These are phyloP conservation scores for Anthracocystis panici-leucophaei DNA, from an alignment of 1,284 basidiomycete species.

Conservation along the genomic window DNA sequence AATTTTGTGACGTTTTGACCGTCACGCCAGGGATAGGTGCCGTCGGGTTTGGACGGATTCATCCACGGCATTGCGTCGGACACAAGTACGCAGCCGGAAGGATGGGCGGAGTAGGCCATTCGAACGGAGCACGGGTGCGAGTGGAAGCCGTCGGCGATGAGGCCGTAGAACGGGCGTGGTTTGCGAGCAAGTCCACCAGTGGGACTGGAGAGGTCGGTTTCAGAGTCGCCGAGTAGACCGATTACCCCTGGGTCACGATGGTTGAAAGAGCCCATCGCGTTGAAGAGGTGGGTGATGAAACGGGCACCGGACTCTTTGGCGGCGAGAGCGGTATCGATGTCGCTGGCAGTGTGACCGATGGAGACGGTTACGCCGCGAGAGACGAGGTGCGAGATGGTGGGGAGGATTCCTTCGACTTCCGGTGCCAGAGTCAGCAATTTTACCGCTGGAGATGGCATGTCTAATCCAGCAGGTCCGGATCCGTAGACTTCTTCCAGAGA, in stretches of 20 bases:
- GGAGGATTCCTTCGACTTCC: slow-evolving; percentile 84
- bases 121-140: slow-evolving; percentile 89
- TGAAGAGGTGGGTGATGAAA: slow-evolving; percentile 91
- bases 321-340: slow-evolving; percentile 77
- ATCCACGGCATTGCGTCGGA: slow-evolving; percentile 90
- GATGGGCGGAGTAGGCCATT: slow-evolving; percentile 83
- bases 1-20: slow-evolving; percentile 82
- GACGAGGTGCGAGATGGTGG: slow-evolving; percentile 76
- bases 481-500: slow-evolving; percentile 38
- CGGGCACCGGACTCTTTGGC: slow-evolving; percentile 80
- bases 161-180: slow-evolving; percentile 77
- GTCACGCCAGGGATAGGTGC: slow-evolving; percentile 87
- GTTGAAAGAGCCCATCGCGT: slow-evolving; percentile 88
- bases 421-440: slow-evolving; percentile 88
- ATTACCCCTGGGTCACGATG: slow-evolving; percentile 77
- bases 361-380: slow-evolving; percentile 81
- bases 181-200: neutral
- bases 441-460: slow-evolving; percentile 73
- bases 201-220: slow-evolving; percentile 25
- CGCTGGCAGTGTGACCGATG: slow-evolving; percentile 84
- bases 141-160: slow-evolving; percentile 91
- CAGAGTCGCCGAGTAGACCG: slow-evolving; percentile 81
- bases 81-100: slow-evolving; percentile 85
- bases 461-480: slow-evolving; percentile 64
- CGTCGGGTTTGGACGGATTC: slow-evolving; percentile 84